Conservation (phyloP, 2,329 filamentous ascomycete species). For the Pyricularia pennisetigena region DNA sequence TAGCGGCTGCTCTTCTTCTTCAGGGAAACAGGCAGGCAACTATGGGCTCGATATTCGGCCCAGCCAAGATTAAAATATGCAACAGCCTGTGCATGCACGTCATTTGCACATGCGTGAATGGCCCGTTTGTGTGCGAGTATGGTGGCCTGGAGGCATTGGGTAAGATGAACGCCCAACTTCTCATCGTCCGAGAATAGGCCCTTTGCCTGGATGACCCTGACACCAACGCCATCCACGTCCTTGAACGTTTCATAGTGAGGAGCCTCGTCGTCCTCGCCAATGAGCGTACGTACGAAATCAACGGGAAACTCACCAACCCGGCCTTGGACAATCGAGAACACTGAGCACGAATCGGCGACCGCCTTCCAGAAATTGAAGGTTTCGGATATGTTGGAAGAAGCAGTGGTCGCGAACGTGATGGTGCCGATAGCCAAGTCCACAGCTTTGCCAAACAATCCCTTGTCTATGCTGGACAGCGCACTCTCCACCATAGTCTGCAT, state of each 20-base stretch:
- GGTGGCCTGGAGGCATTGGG: conserved; percentile 55
- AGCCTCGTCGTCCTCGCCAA: conserved; percentile 28
- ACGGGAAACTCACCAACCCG: conserved; percentile 54
- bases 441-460: conserved; percentile 79
- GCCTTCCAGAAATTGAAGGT: conserved; percentile 96
- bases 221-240: conserved; percentile 56
- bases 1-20: conserved; percentile 55
- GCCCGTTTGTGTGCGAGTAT: conserved; percentile 85
- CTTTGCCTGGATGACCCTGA: conserved; percentile 32
- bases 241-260: conserved; percentile 51
- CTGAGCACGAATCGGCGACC: conserved; percentile 75
- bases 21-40: conserved; percentile 44
- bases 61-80: conserved; percentile 96
- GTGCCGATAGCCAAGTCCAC: conserved; percentile 59
- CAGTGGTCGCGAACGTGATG: conserved; percentile 54
- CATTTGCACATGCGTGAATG: conserved; percentile 60
- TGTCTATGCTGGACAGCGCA: conserved; percentile 66
- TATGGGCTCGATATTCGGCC: conserved; percentile 78
- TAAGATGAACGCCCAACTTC: conserved; percentile 38
- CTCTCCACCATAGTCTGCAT: conserved; percentile 83
- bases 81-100: conserved; percentile 84
- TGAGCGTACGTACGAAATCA: conserved; percentile 43
- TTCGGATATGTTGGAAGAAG: conserved; percentile 50
- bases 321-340: conserved; percentile 72
- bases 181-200: conserved; percentile 36